Evolutionary conservation across 2,329 filamentous ascomycete genomes (phyloP), one percentile per base, ranked within the genome.

Genomic region (Decorospora gaudefroyi): DNA sequence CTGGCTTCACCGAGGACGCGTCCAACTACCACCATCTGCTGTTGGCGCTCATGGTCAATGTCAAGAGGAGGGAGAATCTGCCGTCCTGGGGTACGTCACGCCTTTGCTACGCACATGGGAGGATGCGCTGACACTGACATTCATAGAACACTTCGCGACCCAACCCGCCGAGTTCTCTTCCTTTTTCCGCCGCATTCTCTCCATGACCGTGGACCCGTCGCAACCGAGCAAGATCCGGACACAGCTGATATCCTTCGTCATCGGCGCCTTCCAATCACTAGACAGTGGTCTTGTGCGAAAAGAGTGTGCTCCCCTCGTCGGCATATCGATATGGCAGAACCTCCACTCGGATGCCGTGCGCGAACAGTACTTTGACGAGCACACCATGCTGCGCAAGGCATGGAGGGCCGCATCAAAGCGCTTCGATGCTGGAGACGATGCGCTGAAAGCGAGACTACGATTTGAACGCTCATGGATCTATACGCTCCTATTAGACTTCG

Each of bases 391-490:
- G 59, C 85, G 83, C 66, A 97, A 96, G 69, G 86, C 90, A 35
- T 99, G 93, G 93, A 85, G 90, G 61, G 90, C 91, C 6, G 81
- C 90, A 1, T 80, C 78, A 13, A 96, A 95, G 74, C 82, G 91
- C 53, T 96, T 88, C 58, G 91, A 97, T 49, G 84, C 87, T 25
- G 88, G 87, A 37, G 92, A 97, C 67, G 87, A 92, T 47, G 72
- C 78, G 4, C 82, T 81, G 1, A 90, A 96, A 67, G 85, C 87
- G 11, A 84, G 86, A 40, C 75, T 97, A 55, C 85, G 88, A 16
- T 96, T 99, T 59, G 93, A 99, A 71, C 82, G 95, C 42, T 88
- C 88, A 30, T 99, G 93, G 95, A 78, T 99, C 8, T 96, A 90
- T 65, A 86, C 88, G 3, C 78, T 97, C 57, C 75, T 93, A 0